Evolutionary conservation across 1,284 basidiomycete genomes (phyloP).

Genomic region (Mycena sp.): DNA sequence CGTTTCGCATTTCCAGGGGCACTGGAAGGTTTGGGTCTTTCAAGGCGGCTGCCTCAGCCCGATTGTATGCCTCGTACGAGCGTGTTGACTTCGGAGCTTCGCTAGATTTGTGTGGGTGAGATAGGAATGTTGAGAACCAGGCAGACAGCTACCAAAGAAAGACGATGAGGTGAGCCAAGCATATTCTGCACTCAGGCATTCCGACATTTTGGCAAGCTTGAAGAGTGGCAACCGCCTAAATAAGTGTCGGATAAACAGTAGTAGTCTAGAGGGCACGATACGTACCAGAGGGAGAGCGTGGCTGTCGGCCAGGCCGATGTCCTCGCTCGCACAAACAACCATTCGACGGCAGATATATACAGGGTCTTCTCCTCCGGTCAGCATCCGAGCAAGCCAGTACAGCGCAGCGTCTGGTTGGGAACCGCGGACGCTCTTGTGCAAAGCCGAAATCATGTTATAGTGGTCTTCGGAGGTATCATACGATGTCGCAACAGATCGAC

Average conservation of each 20-base stretch:
- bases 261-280: conserved; percentile 15
- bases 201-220: conserved; percentile 87
- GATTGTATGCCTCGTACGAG: conserved; percentile 81
- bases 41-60: conserved; percentile 74
- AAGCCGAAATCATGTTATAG: conserved; percentile 90
- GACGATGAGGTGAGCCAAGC: conserved; percentile 84
- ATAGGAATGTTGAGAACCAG: not conserved
- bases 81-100: conserved; percentile 89
- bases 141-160: conserved; percentile 67
- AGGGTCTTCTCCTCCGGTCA: conserved; percentile 89
- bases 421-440: conserved; percentile 90
- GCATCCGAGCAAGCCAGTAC: conserved; percentile 91
- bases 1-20: conserved; percentile 87
- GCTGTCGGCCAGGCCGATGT: conserved; percentile 84
- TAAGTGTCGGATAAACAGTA: conserved; percentile 12
- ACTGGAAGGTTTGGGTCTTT: conserved; percentile 67
- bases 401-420: conserved; percentile 84
- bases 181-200: conserved; percentile 86
- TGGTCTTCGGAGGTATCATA: conserved; percentile 84
- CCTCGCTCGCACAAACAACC: conserved; percentile 88
- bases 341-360: conserved; percentile 86
- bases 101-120: not conserved
- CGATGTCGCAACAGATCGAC: conserved; percentile 65
- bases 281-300: conserved; percentile 78
- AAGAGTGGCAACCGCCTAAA: conserved; percentile 80